A percentile compares a stretch with the other conserved stretches of the same genome.
phyloP scores from a whole-genome alignment of 108 stramenopile genomes.

The Pelagomonas calceolata region DNA sequence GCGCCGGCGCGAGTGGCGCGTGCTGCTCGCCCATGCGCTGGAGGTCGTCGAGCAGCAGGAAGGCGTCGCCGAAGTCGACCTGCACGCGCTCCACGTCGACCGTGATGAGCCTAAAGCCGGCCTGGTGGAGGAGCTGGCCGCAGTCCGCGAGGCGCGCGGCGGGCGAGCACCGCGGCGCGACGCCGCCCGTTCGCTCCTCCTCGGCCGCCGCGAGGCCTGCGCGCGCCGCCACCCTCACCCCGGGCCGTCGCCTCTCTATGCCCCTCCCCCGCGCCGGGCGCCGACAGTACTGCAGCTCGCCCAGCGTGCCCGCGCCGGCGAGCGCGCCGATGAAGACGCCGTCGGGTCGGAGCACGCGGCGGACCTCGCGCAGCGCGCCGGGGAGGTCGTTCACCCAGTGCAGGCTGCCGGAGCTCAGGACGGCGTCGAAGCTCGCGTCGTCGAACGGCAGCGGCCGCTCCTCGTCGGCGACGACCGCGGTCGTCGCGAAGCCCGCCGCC shows the following conservation, averaged over 20 bases:
- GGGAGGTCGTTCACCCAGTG: slow-evolving; percentile 96
- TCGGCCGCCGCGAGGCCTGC: slow-evolving; percentile 9
- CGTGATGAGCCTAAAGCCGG: slow-evolving; percentile 80
- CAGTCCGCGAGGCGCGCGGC: slow-evolving; percentile 82
- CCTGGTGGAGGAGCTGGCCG: slow-evolving; percentile 63
- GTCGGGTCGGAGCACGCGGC: slow-evolving; percentile 81
- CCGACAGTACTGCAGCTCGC: slow-evolving; percentile 74
- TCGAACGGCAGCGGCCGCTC: slow-evolving; percentile 64
- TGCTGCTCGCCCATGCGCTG: slow-evolving; percentile 90
- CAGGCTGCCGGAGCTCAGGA: slow-evolving; percentile 65
- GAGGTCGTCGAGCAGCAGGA: slow-evolving; percentile 84
- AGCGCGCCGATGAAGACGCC: slow-evolving; percentile 90
- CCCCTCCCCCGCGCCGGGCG: slow-evolving; percentile 72
- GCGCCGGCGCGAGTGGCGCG: slow-evolving; percentile 29
- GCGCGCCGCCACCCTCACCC: no score
- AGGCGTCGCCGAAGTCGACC: slow-evolving; percentile 69
- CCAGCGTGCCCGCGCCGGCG: slow-evolving; percentile 80
- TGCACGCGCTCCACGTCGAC: slow-evolving; percentile 86
- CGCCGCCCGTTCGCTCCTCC: slow-evolving; percentile 64
- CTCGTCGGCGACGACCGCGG: slow-evolving; percentile 52
- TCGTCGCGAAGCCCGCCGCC: slow-evolving; percentile 38
- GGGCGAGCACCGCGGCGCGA: slow-evolving; percentile 79
- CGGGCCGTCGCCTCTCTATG: slow-evolving; percentile 42
- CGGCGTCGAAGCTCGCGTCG: slow-evolving; percentile 82
- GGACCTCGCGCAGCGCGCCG: slow-evolving; percentile 51